Evolutionary conservation across 305 asterid species (phyloP), one percentile per base, ranked within the genome.

Genomic region (Rubia peregrina): DNA sequence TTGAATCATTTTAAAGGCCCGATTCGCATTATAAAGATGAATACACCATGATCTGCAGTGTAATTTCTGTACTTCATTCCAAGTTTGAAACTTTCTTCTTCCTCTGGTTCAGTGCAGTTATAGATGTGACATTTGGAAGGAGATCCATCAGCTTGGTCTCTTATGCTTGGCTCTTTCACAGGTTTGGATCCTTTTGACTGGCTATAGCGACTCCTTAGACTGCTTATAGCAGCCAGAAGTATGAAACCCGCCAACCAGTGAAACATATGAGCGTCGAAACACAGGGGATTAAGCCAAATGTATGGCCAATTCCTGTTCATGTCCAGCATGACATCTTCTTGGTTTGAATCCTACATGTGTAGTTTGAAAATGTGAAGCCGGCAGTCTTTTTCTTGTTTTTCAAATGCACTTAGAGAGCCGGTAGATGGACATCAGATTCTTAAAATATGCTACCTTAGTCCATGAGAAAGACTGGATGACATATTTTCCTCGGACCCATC

Each of bases 351-450:
- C 55, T 41, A 11, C 19, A 38, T 72, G 21, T 11, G 9, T 26
- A 16, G 16, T 33, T 33, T 33, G 51, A 59, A 55, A 19, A 57
- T 55, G 67, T 73, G 59, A 53, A 13, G 68, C 68, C 77, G 76
- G 77, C 77, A n/a, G 40, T 19, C 30, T 22, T 17, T 5, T 44
- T 59, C 16, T 73, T 13, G 36, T 2, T 0, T 24, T 40, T 67
- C 57, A 19, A 57, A 24, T 24, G 33, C 3, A 16, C 16, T 41
- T 65, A 1, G 16, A 17, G 46, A 40, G 77, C 65, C 53, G 48
- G 77, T 72, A 40, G 46, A 71, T n/a, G 64, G 53, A 48, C 13
- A 57, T 66, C 72, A 57, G 14, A 1, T 4, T 19, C 26, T 65
- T 33, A 41, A 60, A 42, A 55, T 38, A 65, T 38, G 56, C 9